Evolutionary conservation across 352 stramenopile species (phyloP).

Genomic region (Blastocystis sp.): DNA sequence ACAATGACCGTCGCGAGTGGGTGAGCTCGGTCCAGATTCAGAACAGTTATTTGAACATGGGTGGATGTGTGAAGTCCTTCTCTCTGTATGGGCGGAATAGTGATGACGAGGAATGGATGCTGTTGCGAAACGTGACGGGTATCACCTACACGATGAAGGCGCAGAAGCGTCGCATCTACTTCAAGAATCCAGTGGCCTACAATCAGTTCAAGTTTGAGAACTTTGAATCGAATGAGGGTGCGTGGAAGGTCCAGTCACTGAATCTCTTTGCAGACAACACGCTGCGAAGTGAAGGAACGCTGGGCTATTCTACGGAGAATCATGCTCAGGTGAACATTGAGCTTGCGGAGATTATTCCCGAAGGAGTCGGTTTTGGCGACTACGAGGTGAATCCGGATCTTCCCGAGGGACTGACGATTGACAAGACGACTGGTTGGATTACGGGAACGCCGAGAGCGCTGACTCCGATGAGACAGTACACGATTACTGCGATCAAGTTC

Average conservation of each 20-base stretch:
- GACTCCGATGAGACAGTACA: neutral
- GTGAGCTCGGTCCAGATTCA: neutral
- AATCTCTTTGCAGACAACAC: neutral
- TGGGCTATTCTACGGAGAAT: neutral
- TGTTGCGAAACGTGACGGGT: neutral
- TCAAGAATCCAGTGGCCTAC: neutral
- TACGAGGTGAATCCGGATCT: neutral
- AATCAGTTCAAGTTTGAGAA: slow-evolving; percentile 20
- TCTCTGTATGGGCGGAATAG: neutral
- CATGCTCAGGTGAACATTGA: neutral
- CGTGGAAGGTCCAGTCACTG: neutral
- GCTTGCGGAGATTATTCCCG: slow-evolving; percentile 18
- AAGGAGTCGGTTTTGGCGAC: neutral
- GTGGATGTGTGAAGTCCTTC: neutral
- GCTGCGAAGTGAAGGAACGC: neutral
- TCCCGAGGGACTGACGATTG: neutral
- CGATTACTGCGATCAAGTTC: slow-evolving; percentile 9
- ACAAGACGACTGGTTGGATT: neutral
- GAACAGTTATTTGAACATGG: neutral
- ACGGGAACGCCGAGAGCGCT: neutral
- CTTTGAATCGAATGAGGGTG: neutral
- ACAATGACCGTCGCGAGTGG: slow-evolving; percentile 33
- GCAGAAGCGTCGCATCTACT: neutral
- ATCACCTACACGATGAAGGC: neutral
- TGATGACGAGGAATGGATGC: neutral